These are phyloP conservation scores for Phaseolus coccineus DNA, from an alignment of 331 rosid genomes.

Conservation along the genomic window DNA sequence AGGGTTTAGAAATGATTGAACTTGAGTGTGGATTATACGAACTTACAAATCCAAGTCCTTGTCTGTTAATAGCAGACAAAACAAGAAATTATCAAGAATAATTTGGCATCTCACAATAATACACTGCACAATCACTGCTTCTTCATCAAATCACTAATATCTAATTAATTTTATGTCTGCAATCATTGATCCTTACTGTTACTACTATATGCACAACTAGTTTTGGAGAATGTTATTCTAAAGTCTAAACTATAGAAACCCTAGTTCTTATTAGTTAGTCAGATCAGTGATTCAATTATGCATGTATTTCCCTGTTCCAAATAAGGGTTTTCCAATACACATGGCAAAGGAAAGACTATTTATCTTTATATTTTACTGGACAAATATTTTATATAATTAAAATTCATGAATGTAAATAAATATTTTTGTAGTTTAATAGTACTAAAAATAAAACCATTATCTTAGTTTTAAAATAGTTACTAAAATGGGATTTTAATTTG, in stretches of 20 bases:
- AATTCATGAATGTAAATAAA: too few relatives aligned
- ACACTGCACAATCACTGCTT: slow-evolving; percentile 10
- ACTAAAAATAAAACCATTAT: too few relatives aligned
- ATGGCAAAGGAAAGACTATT: too few relatives aligned
- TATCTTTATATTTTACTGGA: too few relatives aligned
- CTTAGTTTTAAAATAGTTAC: too few relatives aligned
- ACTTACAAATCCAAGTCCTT: slow-evolving; percentile 25
- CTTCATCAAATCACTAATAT: neutral
- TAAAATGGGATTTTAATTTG: too few relatives aligned
- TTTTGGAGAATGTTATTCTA: slow-evolving; percentile 12
- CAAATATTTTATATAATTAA: too few relatives aligned
- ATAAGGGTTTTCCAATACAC: too few relatives aligned
- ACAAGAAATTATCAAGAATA: slow-evolving; percentile 33
- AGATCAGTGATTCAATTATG: too few relatives aligned
- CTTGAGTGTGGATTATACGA: neutral
- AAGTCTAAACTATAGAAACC: neutral
- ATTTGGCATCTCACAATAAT: slow-evolving; percentile 33
- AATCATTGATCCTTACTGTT: slow-evolving; percentile 29
- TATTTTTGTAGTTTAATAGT: too few relatives aligned
- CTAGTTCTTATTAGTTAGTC: too few relatives aligned
- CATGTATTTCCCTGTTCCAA: too few relatives aligned
- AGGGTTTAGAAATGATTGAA: neutral
- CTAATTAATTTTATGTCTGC: slow-evolving; percentile 29
- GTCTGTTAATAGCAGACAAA: slow-evolving; percentile 41
- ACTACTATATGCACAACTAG: neutral